Evolutionary conservation across 169 alveolate species (phyloP), one percentile per base, ranked within the genome.

Genomic region (Cryptosporidium parvum): DNA sequence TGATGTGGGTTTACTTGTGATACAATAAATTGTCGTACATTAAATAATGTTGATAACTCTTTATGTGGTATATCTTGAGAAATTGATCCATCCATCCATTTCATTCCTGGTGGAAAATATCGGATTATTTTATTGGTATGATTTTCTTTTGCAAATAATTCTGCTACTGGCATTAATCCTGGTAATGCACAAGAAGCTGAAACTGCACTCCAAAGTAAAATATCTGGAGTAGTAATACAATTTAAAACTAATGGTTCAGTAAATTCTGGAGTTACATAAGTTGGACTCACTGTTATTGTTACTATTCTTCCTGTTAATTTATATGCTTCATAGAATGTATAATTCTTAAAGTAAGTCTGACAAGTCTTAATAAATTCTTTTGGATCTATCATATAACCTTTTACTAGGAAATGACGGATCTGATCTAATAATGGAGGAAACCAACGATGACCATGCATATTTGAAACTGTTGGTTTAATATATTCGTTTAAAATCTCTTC

Each of bases 141-240:
- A 21, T 48, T 65, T 26, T 70, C 91, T 42, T 86, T 86, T 69
- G 92, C 92, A 73, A 56, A 80, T 62, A 86, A 52, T 52, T 75
- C 91, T 6, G 85, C 86, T 4, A 85, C 91, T 7, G 91, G 91
- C 91, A 86, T 75, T 48, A 86, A 52, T 26, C 92, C 92, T 1
- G 96, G 96, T 35, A 94, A 91, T 14, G 96, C 92, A 75, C 94
- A 92, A 71, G 95, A 92, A 70, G 94, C 93, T 85, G 86, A 91
- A 62, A 94, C 94, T 31, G 96, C 96, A 16, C 94, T 91, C 87
- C 93, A 94, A 69, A 94, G 70, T 67, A 94, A 75, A 39, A 94
- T 93, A 89, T 94, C 92, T 14, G 96, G 96, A 26, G 95, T 91
- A 26, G 93, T 94, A 73, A 86, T 87, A 85, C 93, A 94, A 85